Evolutionary conservation across 2,329 filamentous ascomycete species (phyloP), one percentile per base, ranked within the genome.

Genomic region (Tolypocladium amazonense): DNA sequence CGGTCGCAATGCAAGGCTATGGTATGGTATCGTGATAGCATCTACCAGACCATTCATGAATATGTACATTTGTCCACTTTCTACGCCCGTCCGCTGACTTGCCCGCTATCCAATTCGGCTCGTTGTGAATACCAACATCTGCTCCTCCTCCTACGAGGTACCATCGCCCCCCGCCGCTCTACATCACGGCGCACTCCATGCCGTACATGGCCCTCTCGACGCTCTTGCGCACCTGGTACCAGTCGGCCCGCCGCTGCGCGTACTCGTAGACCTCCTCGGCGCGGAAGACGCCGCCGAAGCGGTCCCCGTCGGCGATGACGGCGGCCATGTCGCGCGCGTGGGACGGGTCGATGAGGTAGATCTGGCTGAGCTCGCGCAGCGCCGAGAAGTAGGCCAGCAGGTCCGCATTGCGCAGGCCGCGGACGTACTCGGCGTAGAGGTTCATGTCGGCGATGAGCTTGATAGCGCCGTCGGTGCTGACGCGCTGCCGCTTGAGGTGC

Each of bases 121-220:
- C 3, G 8, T n/a, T n/a, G 30, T 14, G 18, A 53, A 52, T 30
- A 11, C 27, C 20, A 8, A 6, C 7, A 33, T 52, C 27, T 15
- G 45, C 45, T 15, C 18, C 47, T 33, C 25, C 47, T 15, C 23
- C 14, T 25, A 5, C 5, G 30, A 20, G 37, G 8, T 23, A 47
- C 3, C 3, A 30, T 14, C 14, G 4, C 15, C 1, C 23, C 12
- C 4, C 14, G 5, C 11, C 18, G 6, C 33, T 23, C 59, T 81
- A 97, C 92, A 97, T 97, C 52, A 95, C 70, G 54, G 71, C 72
- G 73, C 94, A 99, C 62, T 94, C 93, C 72, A 96, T 84, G 5
- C 94, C 94, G 75, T 97, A 97, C 92, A 99, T 97, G 62, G 92
- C 92, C 75, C 89, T 88, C 79, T 99, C 94, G 7, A 99, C 94